phyloP scores from a whole-genome alignment of 192 early-diverging fungal species.

The Coemansia asiatica region DNA sequence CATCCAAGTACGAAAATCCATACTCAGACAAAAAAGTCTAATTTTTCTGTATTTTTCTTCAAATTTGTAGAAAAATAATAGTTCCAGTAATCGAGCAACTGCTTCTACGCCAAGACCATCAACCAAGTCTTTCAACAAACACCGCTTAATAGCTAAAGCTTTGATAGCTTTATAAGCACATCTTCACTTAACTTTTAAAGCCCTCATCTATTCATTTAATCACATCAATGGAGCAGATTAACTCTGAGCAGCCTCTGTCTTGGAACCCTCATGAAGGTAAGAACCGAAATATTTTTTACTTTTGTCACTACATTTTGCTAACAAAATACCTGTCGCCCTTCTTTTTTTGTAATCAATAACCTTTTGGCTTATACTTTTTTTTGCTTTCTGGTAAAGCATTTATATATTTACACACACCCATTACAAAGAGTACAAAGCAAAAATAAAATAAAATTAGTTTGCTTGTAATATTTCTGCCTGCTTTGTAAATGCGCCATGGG shows the following conservation, averaged over 20 bases:
- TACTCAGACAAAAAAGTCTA: not conserved
- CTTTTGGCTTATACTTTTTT: no score
- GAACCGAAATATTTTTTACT: not conserved
- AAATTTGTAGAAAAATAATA: not conserved
- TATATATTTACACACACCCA: no score
- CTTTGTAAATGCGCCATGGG: not conserved
- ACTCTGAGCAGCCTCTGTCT: slow-evolving; percentile 5
- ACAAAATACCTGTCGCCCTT: no score
- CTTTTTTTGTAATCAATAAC: no score
- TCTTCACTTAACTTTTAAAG: not conserved
- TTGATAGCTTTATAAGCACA: not conserved
- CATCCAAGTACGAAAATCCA: slow-evolving; percentile 1
- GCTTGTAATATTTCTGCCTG: not conserved
- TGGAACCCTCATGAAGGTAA: slow-evolving; percentile 17
- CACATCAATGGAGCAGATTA: slow-evolving; percentile 4
- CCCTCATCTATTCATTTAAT: not conserved
- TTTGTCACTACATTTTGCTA: not conserved
- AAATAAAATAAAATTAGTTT: not conserved
- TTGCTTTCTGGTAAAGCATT: no score
- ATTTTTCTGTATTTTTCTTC: not conserved
- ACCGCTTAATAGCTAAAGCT: not conserved
- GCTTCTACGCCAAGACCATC: slow-evolving; percentile 2
- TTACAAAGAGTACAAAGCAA: no score
- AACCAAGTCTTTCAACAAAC: not conserved
- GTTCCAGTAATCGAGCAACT: not conserved